Conservation (phyloP, 306 rosid species). For the Macrotyloma uniflorum region DNA sequence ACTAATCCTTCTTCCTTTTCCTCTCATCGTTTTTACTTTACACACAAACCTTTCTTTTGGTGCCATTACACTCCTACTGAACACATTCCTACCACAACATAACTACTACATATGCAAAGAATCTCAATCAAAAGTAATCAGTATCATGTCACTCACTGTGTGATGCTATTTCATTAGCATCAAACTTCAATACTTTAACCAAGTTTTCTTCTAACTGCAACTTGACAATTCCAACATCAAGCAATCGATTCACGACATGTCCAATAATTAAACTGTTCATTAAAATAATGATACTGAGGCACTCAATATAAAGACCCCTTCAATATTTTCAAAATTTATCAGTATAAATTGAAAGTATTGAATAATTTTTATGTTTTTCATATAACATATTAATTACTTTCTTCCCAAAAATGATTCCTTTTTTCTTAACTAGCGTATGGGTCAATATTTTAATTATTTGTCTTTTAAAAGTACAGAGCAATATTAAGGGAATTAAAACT, state of each 20-base stretch:
- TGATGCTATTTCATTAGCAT: slow-evolving; percentile 15
- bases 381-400: too few relatives aligned
- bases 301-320: neutral
- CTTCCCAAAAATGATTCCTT: too few relatives aligned
- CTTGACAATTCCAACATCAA: neutral
- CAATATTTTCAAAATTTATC: neutral
- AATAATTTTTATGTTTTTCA: too few relatives aligned
- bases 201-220: neutral
- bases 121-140: slow-evolving; percentile 10
- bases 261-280: neutral
- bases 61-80: neutral
- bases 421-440: too few relatives aligned
- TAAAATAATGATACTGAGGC: neutral
- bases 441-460: too few relatives aligned
- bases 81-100: slow-evolving; percentile 8
- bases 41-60: neutral
- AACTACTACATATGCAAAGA: neutral
- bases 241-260: neutral
- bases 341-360: too few relatives aligned
- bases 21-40: slow-evolving; percentile 28
- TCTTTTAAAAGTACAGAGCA: too few relatives aligned
- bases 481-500: too few relatives aligned
- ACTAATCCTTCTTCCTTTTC: slow-evolving; percentile 32
- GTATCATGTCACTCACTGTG: slow-evolving; percentile 6
- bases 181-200: neutral